phyloP scores from a whole-genome alignment of 2,329 filamentous ascomycete genomes.

The Zopfia rhizophila region DNA sequence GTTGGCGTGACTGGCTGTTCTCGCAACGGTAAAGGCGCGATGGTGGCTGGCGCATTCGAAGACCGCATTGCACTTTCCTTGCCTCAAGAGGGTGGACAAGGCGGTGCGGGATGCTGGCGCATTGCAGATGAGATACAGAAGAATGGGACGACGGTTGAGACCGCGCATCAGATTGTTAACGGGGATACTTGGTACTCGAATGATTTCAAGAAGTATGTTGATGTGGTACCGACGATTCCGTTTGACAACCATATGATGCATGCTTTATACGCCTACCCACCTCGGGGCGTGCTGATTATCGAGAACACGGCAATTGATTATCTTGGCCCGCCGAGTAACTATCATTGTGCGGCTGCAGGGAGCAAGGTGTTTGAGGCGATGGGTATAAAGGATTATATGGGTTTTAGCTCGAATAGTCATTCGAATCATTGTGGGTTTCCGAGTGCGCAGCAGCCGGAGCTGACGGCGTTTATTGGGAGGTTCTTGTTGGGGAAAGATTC shows the following conservation, averaged over 20 bases:
- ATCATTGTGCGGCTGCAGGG: conserved; percentile 63
- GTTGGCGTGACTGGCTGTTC: conserved; percentile 68
- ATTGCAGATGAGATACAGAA: conserved; percentile 48
- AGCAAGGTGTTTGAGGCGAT: conserved; percentile 61
- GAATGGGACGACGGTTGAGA: conserved; percentile 65
- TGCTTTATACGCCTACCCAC: conserved; percentile 58
- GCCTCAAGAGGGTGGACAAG: conserved; percentile 68
- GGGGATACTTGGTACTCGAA: conserved; percentile 68
- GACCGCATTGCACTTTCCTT: conserved; percentile 66
- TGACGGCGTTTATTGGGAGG: conserved; percentile 63
- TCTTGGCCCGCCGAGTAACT: conserved; percentile 63
- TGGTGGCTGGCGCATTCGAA: conserved; percentile 66
- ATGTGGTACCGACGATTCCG: conserved; percentile 49
- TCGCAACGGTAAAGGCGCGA: conserved; percentile 68
- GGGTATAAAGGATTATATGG: conserved; percentile 62
- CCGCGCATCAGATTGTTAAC: conserved; percentile 63
- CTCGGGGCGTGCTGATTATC: conserved; percentile 61
- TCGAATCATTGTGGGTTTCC: conserved; percentile 65
- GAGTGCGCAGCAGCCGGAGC: conserved; percentile 35
- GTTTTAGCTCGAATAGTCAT: conserved; percentile 62
- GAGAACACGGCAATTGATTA: conserved; percentile 64
- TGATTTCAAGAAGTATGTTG: conserved; percentile 19
- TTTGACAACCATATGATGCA: conserved; percentile 66
- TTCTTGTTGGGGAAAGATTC: conserved; percentile 45
- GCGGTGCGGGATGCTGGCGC: conserved; percentile 67